A percentile compares a stretch with the other conserved stretches of the same genome.
phyloP scores from a whole-genome alignment of 2,329 filamentous ascomycete species.

The Aspergillus udagawae region DNA sequence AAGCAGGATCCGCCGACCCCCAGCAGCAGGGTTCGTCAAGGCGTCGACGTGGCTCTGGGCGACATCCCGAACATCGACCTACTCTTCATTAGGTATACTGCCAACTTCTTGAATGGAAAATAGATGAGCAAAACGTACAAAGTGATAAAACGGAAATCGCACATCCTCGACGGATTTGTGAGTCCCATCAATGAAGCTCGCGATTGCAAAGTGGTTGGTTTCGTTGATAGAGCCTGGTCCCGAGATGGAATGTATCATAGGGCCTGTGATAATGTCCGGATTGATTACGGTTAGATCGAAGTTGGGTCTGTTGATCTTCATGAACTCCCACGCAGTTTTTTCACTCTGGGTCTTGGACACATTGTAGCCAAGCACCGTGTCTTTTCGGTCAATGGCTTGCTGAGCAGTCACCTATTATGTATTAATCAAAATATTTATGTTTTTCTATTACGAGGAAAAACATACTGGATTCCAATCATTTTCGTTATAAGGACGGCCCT shows the following conservation, averaged over 20 bases:
- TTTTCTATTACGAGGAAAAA: neutral
- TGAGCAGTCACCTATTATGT: constrained; percentile 10
- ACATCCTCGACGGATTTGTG: constrained; percentile 14
- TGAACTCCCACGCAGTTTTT: constrained; percentile 14
- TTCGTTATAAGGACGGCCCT: constrained; percentile 22
- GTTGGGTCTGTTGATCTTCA: constrained; percentile 5
- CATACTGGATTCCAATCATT: constrained; percentile 19
- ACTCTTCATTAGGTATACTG: neutral
- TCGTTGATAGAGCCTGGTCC: constrained; percentile 17
- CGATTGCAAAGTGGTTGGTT: constrained; percentile 19
- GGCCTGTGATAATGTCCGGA: constrained; percentile 19
- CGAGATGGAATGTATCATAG: constrained; percentile 17
- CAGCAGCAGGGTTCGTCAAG: no score
- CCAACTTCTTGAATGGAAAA: neutral
- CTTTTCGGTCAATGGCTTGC: constrained; percentile 11
- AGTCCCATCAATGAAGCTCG: constrained; percentile 21
- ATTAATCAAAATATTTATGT: neutral
- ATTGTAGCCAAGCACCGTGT: constrained; percentile 13
- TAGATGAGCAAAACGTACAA: constrained; percentile 1
- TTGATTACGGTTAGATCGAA: constrained; percentile 17
- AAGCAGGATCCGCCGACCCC: constrained; percentile 31
- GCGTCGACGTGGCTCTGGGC: neutral
- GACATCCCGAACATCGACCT: constrained; percentile 13
- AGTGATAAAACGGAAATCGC: constrained; percentile 15
- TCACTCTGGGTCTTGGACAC: constrained; percentile 12